A percentile compares a stretch with the other conserved stretches of the same genome.
These are phyloP conservation scores for Ogataea methanolica DNA, from an alignment of 805 yeast genomes.

Conservation along the genomic window DNA sequence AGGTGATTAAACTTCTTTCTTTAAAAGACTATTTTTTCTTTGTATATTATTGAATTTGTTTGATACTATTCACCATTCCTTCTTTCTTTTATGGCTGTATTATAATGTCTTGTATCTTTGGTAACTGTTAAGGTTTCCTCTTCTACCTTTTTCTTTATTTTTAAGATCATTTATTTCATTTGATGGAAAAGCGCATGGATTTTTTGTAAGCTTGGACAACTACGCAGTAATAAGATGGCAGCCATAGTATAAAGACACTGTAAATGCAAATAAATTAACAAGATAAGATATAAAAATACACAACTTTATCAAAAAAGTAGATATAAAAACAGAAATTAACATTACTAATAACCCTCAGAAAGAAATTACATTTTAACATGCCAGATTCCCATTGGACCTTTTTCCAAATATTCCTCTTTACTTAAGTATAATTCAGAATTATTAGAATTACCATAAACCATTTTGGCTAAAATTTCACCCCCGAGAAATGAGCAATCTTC, in stretches of 20 bases:
- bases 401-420: conserved; percentile 65
- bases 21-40: background rate
- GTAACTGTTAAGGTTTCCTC: too few species aligned
- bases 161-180: too few species aligned
- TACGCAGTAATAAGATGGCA: too few species aligned
- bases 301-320: background rate
- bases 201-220: too few species aligned
- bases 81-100: background rate
- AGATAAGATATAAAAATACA: background rate
- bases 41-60: background rate
- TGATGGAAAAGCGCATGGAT: too few species aligned
- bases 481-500: conserved; percentile 79
- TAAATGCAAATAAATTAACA: background rate
- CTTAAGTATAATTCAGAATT: conserved; percentile 64
- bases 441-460: conserved; percentile 64
- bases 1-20: conserved; percentile 32
- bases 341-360: background rate
- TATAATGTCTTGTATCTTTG: too few species aligned
- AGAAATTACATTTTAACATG: conserved; percentile 22
- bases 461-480: conserved; percentile 82
- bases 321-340: background rate
- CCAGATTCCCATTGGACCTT: conserved; percentile 85
- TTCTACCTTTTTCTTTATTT: too few species aligned
- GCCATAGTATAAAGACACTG: too few species aligned
- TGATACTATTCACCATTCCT: background rate